A percentile compares a stretch with the other conserved stretches of the same genome.
Evolutionary conservation across 1,284 basidiomycete genomes (phyloP).

Genomic region (Pascua sp.): DNA sequence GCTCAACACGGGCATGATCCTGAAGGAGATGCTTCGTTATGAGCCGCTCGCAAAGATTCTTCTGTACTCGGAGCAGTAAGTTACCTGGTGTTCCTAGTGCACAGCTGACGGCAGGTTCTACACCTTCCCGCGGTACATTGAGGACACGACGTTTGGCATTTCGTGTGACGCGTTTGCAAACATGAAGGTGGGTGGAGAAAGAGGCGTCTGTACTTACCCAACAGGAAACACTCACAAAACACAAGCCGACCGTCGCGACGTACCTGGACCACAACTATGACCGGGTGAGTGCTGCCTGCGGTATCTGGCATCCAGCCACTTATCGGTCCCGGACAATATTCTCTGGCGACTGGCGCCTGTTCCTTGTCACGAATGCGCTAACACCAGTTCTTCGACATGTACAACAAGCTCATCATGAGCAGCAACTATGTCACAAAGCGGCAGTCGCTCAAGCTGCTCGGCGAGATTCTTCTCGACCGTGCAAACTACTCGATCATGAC

Average conservation of each 20-base stretch:
- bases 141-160: conserved; percentile 95
- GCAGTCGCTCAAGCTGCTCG: conserved; percentile 94
- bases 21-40: conserved; percentile 94
- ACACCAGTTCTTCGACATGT: conserved; percentile 88
- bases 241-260: conserved; percentile 94
- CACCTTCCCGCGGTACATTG: conserved; percentile 93
- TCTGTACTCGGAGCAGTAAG: conserved; percentile 87
- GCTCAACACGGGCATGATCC: conserved; percentile 95
- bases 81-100: conserved; percentile 17
- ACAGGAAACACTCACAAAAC: conserved; percentile 82
- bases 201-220: not conserved
- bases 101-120: conserved; percentile 70
- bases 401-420: conserved; percentile 85
- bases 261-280: conserved; percentile 97
- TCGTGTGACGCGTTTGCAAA: conserved; percentile 97
- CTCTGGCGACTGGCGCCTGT: not conserved
- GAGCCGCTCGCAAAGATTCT: conserved; percentile 87
- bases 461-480: conserved; percentile 94
- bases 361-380: not conserved
- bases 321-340: too few relatives aligned
- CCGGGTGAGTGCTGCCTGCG: conserved; percentile 57
- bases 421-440: conserved; percentile 99
- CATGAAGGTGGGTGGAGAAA: conserved; percentile 60
- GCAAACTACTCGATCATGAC: conserved; percentile 99
- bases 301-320: too few relatives aligned